These are phyloP conservation scores for Nigrospora osmanthi DNA, from an alignment of 2,329 filamentous ascomycete genomes.

Conservation along the genomic window DNA sequence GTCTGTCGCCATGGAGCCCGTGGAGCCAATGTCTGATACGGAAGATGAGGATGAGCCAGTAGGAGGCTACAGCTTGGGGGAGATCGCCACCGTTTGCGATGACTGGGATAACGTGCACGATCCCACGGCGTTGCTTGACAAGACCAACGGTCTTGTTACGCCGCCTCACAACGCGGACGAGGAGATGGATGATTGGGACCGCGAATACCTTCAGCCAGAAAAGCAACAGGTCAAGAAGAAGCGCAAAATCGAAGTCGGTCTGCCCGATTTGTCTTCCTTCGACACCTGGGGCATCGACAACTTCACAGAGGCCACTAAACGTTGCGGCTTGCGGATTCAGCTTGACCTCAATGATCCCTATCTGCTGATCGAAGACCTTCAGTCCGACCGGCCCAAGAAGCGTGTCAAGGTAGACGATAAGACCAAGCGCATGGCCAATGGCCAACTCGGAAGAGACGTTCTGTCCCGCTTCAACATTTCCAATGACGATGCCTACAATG, in stretches of 20 bases:
- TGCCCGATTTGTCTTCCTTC: conserved; percentile 51
- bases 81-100: conserved; percentile 77
- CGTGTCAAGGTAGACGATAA: conserved; percentile 48
- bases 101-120: conserved; percentile 70
- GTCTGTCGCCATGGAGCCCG: conserved; percentile 29
- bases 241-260: conserved; percentile 51
- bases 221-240: conserved; percentile 57
- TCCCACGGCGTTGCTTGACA: conserved; percentile 11
- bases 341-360: conserved; percentile 85
- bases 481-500: conserved; percentile 92
- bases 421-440: conserved; percentile 59
- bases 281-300: conserved; percentile 70
- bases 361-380: conserved; percentile 73
- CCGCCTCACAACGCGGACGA: conserved; percentile 31
- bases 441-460: conserved; percentile 64
- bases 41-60: conserved; percentile 56
- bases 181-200: conserved; percentile 57
- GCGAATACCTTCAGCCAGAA: conserved; percentile 43
- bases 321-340: conserved; percentile 68
- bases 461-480: conserved; percentile 87
- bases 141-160: conserved; percentile 11
- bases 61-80: conserved; percentile 68
- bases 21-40: conserved; percentile 29
- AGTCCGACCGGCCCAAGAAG: conserved; percentile 55
- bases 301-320: conserved; percentile 65